Evolutionary conservation across 1,139 yeast genomes (phyloP), one percentile per base, ranked within the genome.

Genomic region (Candida tropicalis): DNA sequence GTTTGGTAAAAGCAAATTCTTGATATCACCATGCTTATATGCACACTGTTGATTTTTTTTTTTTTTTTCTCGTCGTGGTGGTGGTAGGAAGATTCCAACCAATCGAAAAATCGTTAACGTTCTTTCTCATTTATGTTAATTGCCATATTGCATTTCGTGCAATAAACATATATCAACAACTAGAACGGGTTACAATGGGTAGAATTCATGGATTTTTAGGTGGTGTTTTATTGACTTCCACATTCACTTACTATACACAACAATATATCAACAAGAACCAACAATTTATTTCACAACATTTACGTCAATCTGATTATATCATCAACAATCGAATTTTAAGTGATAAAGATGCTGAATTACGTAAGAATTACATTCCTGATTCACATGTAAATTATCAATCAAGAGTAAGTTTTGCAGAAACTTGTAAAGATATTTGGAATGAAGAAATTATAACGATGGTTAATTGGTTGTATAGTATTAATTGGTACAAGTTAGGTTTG

Each of bases 381-480:
- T 32, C 40, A 12, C 45, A 41, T 27, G 41, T 41, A 16, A 25
- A 38, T 11, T 65, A 59, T 53, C 63, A 51, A 13, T 54, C 73
- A 20, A 55, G 72, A 29, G 58, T 59, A 3, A 56, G 60, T 29
- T 45, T 81, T 35, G 56, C 57, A 9, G 93, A 88, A 60, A 83
- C 91, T 0, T 71, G 79, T 49, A 87, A 84, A 55, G 96, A 88
- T 57, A 73, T 87, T 38, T 88, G 96, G 96, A 85, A 88, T 57
- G 82, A 79, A 42, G 95, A 87, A 59, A 77, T 88, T 41, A 74
- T 84, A 50, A 73, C 70, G 39, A 76, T 78, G 52, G 89, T 83
- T 20, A 82, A 82, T 53, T 84, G 88, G 82, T 52, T 81, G 4
- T 83, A 82, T 56, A 63, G 81, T 18, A 66, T 81, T 41, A 72